phyloP scores from a whole-genome alignment of 2,329 filamentous ascomycete species.

The Dichotomopilus funicola region DNA sequence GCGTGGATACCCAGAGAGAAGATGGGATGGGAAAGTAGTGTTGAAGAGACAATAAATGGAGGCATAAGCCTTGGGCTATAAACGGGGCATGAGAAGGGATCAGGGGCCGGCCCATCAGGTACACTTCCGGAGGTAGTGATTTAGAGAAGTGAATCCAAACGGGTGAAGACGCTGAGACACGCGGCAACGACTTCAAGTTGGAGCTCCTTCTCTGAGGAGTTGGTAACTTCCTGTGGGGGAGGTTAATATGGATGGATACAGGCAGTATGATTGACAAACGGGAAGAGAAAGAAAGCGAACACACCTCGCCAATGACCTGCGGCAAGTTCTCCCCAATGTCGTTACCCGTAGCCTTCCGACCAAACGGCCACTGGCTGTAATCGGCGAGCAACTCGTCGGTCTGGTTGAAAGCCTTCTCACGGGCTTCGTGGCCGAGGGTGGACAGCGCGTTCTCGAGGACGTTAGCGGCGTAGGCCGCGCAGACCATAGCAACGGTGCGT shows the following conservation, averaged over 20 bases:
- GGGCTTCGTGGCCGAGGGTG: slow-evolving; percentile 85
- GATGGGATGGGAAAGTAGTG: too few relatives aligned
- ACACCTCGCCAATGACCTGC: slow-evolving; percentile 70
- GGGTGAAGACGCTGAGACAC: slow-evolving; percentile 93
- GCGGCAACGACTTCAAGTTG: slow-evolving; percentile 96
- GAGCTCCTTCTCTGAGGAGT: slow-evolving; percentile 84
- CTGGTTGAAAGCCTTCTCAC: slow-evolving; percentile 92
- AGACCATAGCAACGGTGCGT: slow-evolving; percentile 91
- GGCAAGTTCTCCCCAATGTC: slow-evolving; percentile 91
- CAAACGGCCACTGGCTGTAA: slow-evolving; percentile 97
- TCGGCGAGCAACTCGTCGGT: slow-evolving; percentile 93
- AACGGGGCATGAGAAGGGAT: too few relatives aligned
- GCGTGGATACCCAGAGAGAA: too few relatives aligned
- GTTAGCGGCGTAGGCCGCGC: slow-evolving; percentile 95
- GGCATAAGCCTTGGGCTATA: too few relatives aligned
- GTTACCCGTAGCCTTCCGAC: slow-evolving; percentile 67
- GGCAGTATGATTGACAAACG: too few relatives aligned
- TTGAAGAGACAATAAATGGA: too few relatives aligned
- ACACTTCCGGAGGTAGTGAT: not conserved
- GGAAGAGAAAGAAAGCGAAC: slow-evolving; percentile 12
- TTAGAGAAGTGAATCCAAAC: slow-evolving; percentile 90
- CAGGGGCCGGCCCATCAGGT: not conserved
- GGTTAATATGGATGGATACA: not conserved
- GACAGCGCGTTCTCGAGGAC: slow-evolving; percentile 96
- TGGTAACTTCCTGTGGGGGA: slow-evolving; percentile 61